phyloP scores from a whole-genome alignment of 2,329 filamentous ascomycete genomes.

The Gnomoniopsis smithogilvyi region DNA sequence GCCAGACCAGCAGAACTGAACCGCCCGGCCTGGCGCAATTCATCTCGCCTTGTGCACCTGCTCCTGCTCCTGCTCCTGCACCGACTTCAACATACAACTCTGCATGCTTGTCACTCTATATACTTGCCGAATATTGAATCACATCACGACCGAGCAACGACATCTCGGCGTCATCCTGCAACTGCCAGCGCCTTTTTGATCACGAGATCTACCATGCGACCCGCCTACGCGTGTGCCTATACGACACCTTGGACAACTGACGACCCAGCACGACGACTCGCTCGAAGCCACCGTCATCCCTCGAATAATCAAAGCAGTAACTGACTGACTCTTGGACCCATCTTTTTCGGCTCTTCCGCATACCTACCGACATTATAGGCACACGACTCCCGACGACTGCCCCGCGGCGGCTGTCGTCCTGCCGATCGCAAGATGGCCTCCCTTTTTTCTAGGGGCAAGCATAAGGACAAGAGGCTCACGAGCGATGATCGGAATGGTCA shows the following conservation, averaged over 20 bases:
- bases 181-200: neutral
- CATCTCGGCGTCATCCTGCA: neutral
- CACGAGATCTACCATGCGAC: neutral
- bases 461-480: constrained; percentile 65
- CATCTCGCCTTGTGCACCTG: neutral
- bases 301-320: neutral
- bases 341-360: neutral
- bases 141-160: constrained; percentile 1
- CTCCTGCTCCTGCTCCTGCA: neutral
- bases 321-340: neutral
- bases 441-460: constrained; percentile 87
- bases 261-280: neutral
- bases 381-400: neutral
- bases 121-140: neutral
- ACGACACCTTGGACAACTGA: neutral
- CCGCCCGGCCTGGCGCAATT: neutral
- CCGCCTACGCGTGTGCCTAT: neutral
- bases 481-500: constrained; percentile 59
- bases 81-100: neutral
- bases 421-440: constrained; percentile 40
- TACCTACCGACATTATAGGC: constrained; percentile 2
- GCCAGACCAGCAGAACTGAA: neutral
- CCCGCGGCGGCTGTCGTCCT: constrained; percentile 9
- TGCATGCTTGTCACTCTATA: constrained; percentile 12
- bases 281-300: neutral